These are phyloP conservation scores for Phytophthora palmivora DNA, from an alignment of 352 stramenopile species.

Conservation along the genomic window DNA sequence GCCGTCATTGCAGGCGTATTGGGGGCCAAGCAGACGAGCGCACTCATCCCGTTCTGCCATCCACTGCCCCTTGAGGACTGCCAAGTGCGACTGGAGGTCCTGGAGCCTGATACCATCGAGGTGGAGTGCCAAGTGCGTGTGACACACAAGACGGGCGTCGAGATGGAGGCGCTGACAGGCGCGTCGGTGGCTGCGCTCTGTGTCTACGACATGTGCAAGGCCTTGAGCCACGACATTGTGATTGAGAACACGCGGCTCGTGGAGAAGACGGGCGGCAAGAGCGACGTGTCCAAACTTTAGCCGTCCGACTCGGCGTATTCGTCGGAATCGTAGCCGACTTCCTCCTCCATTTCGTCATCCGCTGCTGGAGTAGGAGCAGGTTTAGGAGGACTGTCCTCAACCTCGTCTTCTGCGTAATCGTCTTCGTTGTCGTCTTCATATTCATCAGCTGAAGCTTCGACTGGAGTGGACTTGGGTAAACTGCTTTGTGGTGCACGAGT, in stretches of 20 bases:
- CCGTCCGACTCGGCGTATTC: constrained; percentile 70
- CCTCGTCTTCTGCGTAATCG: constrained; percentile 31
- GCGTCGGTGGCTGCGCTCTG: constrained; percentile 94
- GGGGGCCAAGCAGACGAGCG: constrained; percentile 93
- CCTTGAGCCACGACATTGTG: constrained; percentile 94
- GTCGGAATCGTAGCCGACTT: constrained; percentile 54
- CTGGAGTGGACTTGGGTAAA: background rate
- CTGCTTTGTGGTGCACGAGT: constrained; percentile 2
- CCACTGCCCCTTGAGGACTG: constrained; percentile 92
- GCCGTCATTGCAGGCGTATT: constrained; percentile 94
- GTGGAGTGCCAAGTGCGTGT: constrained; percentile 91
- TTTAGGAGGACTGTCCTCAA: constrained; percentile 26
- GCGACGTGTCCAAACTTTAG: constrained; percentile 51
- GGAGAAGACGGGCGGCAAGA: constrained; percentile 93
- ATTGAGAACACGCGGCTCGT: constrained; percentile 93
- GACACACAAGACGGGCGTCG: constrained; percentile 95
- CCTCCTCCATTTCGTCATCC: constrained; percentile 44
- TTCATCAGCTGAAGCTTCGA: constrained; percentile 20
- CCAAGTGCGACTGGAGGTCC: constrained; percentile 84
- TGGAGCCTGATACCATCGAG: constrained; percentile 63
- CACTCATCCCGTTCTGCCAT: constrained; percentile 95
- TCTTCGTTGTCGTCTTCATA: constrained; percentile 40
- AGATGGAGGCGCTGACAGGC: constrained; percentile 96
- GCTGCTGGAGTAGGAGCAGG: background rate
- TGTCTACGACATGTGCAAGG: constrained; percentile 99